Base-by-base conservation (phyloP, 225 moss, liverwort and hornwort species). In the Bryum argenteum region DNA sequence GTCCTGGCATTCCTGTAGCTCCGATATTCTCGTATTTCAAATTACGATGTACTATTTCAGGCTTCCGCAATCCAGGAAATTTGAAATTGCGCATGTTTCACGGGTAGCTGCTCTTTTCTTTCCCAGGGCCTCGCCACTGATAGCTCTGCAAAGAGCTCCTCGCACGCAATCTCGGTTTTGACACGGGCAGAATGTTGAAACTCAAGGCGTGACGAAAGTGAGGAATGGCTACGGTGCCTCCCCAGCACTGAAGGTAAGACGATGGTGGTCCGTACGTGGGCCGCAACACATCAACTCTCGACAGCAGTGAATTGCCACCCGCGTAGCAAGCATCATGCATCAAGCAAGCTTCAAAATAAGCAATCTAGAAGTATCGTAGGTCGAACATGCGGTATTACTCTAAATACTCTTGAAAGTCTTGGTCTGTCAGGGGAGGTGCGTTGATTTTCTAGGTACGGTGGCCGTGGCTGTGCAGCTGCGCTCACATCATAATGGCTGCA, bases 31-130 rank as follows among this genome's bases (percentile, higher is more conserved):
- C 64, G 63, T 44, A 41, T 69, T 77, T 81, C 77, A 81, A 72
- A 77, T 44, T 58, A 22, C 52, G 38, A 51, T 8, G 14, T 38
- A 53, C 77, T 59, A 58, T 77, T 68, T 52, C 5, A 9, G 43
- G 58, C 37, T 5, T 21, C 17, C 3, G 16, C 9, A 23, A 18
- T 21, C 10, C 3, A 16, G 11, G 22, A 68, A 75, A 58, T 73
- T 81, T 69, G 73, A 81, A 81, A 53, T 69, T 21, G 64, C 65
- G 33, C 73, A 40, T 19, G 7, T 66, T 48, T 20, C 66, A 66
- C 19, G 33, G 13, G 23, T 18, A 15, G 15, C 18, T 58, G 21
- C 23, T 53, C 68, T 15, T 76, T 64, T 73, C 59, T 77, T 69
- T 69, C 45, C 77, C 15, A 11, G 72, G 39, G 43, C 45, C 51